A percentile compares a stretch with the other conserved stretches of the same genome.
Conservation (phyloP, 2,329 filamentous ascomycete species). For the Uncinocarpus reesii region DNA sequence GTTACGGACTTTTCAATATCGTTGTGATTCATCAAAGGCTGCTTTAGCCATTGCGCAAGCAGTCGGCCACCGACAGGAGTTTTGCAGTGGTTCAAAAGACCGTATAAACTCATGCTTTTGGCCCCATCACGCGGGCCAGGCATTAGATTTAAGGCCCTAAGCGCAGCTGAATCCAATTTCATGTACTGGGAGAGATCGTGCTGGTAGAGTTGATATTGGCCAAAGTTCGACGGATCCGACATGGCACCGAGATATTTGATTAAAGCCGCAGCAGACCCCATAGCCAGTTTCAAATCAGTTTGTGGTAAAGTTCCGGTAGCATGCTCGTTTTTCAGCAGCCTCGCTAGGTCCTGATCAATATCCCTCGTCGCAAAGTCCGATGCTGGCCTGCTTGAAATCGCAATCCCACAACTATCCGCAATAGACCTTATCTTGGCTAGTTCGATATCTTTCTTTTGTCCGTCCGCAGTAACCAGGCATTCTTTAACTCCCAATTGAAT, state of each 20-base stretch:
- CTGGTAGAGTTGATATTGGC: constrained; percentile 93
- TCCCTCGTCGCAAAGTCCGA: constrained; percentile 79
- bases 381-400: constrained; percentile 66
- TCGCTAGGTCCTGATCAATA: constrained; percentile 86
- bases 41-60: constrained; percentile 92
- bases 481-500: constrained; percentile 96
- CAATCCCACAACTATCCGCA: constrained; percentile 83
- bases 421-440: constrained; percentile 78
- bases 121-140: constrained; percentile 85
- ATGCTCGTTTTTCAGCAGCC: constrained; percentile 77
- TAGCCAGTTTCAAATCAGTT: constrained; percentile 86
- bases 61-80: constrained; percentile 84
- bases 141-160: constrained; percentile 94
- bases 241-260: constrained; percentile 91
- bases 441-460: constrained; percentile 74
- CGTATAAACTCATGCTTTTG: constrained; percentile 96
- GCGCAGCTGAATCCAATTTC: constrained; percentile 90
- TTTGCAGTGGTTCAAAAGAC: constrained; percentile 93
- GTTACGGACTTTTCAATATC: constrained; percentile 62
- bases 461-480: constrained; percentile 74
- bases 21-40: constrained; percentile 80
- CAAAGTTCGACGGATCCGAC: constrained; percentile 88
- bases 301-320: constrained; percentile 69
- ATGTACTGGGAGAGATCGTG: constrained; percentile 95
- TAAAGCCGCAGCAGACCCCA: constrained; percentile 84